Evolutionary conservation across 2,329 filamentous ascomycete species (phyloP).

Genomic region (Colletotrichum melonis): DNA sequence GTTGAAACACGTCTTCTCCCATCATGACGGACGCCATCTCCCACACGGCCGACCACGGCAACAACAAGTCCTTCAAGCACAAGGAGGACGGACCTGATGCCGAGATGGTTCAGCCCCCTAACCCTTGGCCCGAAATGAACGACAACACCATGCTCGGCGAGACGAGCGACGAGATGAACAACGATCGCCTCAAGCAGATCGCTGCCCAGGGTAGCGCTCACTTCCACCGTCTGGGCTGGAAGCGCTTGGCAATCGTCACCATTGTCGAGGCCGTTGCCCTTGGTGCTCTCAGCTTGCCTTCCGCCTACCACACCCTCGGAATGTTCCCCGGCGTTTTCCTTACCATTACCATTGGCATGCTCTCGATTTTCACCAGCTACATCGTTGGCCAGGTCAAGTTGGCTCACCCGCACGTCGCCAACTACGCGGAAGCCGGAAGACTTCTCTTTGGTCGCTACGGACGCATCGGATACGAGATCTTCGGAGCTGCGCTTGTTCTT

Average conservation of each 20-base stretch:
- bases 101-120: slow-evolving; percentile 25
- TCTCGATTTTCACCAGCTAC: slow-evolving; percentile 61
- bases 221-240: slow-evolving; percentile 68
- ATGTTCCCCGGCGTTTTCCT: slow-evolving; percentile 62
- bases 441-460: slow-evolving; percentile 64
- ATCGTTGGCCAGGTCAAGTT: slow-evolving; percentile 62
- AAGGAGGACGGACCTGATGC: slow-evolving; percentile 15
- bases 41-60: slow-evolving; percentile 13
- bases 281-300: slow-evolving; percentile 62
- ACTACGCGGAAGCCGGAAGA: slow-evolving; percentile 76
- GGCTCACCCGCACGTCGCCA: slow-evolving; percentile 66
- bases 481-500: slow-evolving; percentile 70
- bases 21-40: slow-evolving; percentile 28
- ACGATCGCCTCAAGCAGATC: slow-evolving; percentile 59
- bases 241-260: slow-evolving; percentile 64
- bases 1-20: background rate
- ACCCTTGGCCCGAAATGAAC: slow-evolving; percentile 27
- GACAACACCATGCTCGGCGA: slow-evolving; percentile 33
- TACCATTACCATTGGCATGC: slow-evolving; percentile 54
- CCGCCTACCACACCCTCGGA: slow-evolving; percentile 63
- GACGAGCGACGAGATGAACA: slow-evolving; percentile 43
- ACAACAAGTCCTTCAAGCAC: slow-evolving; percentile 21
- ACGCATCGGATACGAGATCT: slow-evolving; percentile 68
- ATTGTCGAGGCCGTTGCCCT: slow-evolving; percentile 69
- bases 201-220: slow-evolving; percentile 56